Evolutionary conservation across 345 rosid species (phyloP).

Genomic region (Eucalyptus marginata): DNA sequence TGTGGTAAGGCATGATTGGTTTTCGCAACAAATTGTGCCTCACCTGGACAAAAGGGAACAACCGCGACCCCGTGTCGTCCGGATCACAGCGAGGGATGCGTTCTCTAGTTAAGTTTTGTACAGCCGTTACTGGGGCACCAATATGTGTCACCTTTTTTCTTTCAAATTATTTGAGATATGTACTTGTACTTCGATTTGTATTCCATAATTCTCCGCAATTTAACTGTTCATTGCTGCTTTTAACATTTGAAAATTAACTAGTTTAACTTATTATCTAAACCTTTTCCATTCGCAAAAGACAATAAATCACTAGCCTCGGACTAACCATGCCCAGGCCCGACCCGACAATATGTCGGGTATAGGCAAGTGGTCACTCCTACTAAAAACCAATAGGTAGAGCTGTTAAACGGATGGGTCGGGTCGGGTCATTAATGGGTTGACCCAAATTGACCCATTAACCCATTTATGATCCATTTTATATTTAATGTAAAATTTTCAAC

Average conservation of each 20-base stretch:
- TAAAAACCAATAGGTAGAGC: rapidly evolving
- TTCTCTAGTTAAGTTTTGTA: background rate
- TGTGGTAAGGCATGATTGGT: background rate
- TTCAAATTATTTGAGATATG: background rate
- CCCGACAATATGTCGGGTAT: rapidly evolving
- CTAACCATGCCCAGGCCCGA: rapidly evolving
- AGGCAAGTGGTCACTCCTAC: rapidly evolving
- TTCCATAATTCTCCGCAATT: background rate
- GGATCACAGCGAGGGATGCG: background rate
- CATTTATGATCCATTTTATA: no score
- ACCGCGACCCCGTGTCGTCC: background rate
- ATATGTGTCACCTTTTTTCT: background rate
- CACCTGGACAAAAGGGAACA: no score
- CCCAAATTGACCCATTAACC: no score
- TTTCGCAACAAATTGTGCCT: background rate
- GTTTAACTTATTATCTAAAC: background rate
- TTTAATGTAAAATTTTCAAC: no score
- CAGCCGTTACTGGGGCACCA: background rate
- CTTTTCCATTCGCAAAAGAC: no score
- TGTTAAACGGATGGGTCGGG: no score
- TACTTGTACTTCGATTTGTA: no score
- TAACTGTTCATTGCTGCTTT: background rate
- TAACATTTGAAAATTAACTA: background rate
- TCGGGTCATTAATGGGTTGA: no score
- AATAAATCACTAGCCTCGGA: rapidly evolving